Base-by-base conservation (phyloP, 495 filamentous ascomycete genomes). In the Neurospora sublineolata region DNA sequence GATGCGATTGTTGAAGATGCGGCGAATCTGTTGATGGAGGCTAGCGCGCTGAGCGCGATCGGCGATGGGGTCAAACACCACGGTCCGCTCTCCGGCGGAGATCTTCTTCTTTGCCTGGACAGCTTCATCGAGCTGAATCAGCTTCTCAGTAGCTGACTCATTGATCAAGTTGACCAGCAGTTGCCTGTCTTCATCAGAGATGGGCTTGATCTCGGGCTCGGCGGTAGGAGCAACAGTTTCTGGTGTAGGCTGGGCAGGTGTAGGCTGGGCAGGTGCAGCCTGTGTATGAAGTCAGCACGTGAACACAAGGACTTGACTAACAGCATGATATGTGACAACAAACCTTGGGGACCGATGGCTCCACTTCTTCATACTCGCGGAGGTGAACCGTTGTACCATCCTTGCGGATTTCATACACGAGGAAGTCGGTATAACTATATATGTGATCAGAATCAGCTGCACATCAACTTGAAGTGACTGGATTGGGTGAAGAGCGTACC, bases 361-460 rank as follows among this genome's bases (percentile, higher is more conserved):
- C 84, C 8, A 83, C 75, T 16, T 86, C 85, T 73, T 82, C 11
- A 81, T 78, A 87, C 71, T 81, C 83, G 82, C 72, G 81, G 78
- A 99, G 85, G 80, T 97, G 93, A 58, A 94, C 76, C 3, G 97
- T 94, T 68, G 88, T 82, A 14, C 94, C 94, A 77, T 89, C 86
- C 12, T 89, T 90, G 16, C 86, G 80, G 74, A 99, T 95, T 82
- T 99, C 95, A 78, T 97, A 93, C 71, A 99, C 95, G 68, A 94
- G 82, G 80, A 99, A 99, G 78, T 99, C 95, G 16, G 94, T 97
- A 81, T 93, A 99, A 75, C 93, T 95, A 71, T 39, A 37, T 9
- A 64, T 36, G 4, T 0, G 20, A 2, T 71, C 52, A 68, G 52
- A 68, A 71, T 14, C 14, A 37, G 3, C 20, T 27, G 30, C 52